Percentiles rank a stretch among this genome's conserved stretches.
Conservation (phyloP, 768 basidiomycete species). For the Auriscalpium orientale region DNA sequence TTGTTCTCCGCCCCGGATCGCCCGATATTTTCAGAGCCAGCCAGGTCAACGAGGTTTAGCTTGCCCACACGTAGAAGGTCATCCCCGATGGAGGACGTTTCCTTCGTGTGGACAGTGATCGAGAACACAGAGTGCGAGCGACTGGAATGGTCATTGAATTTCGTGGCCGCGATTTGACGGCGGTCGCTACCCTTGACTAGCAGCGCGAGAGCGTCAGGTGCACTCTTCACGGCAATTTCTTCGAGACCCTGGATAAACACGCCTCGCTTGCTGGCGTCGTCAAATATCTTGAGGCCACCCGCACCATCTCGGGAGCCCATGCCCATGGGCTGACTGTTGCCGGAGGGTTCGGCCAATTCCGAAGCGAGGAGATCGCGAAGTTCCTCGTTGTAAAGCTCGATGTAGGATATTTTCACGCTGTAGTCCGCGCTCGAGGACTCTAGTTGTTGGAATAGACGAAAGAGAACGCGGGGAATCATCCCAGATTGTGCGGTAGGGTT, state of each 20-base stretch:
- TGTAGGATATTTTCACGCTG: constrained; percentile 87
- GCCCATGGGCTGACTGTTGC: constrained; percentile 73
- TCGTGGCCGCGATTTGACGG: constrained; percentile 90
- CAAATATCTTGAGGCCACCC: constrained; percentile 79
- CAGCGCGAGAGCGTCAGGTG: constrained; percentile 73
- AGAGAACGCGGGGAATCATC: constrained; percentile 91
- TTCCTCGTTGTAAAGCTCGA: constrained; percentile 98
- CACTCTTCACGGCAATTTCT: constrained; percentile 78
- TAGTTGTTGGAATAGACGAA: constrained; percentile 84
- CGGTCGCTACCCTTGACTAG: constrained; percentile 86
- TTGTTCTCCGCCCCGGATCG: constrained; percentile 93
- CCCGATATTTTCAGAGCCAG: constrained; percentile 96
- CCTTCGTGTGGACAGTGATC: constrained; percentile 90
- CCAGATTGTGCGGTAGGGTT: constrained; percentile 87
- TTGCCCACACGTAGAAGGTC: constrained; percentile 92
- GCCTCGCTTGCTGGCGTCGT: constrained; percentile 81
- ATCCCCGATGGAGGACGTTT: constrained; percentile 67
- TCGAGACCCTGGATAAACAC: constrained; percentile 94
- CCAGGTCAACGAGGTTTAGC: constrained; percentile 93
- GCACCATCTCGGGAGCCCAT: constrained; percentile 45
- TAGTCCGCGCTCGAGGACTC: constrained; percentile 74
- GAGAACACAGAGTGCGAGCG: constrained; percentile 98
- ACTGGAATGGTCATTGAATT: constrained; percentile 96
- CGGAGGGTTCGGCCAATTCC: constrained; percentile 66
- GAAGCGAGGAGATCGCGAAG: constrained; percentile 84